Conservation (phyloP, 2,329 filamentous ascomycete genomes). For the Tolypocladium cylindrosporum region DNA sequence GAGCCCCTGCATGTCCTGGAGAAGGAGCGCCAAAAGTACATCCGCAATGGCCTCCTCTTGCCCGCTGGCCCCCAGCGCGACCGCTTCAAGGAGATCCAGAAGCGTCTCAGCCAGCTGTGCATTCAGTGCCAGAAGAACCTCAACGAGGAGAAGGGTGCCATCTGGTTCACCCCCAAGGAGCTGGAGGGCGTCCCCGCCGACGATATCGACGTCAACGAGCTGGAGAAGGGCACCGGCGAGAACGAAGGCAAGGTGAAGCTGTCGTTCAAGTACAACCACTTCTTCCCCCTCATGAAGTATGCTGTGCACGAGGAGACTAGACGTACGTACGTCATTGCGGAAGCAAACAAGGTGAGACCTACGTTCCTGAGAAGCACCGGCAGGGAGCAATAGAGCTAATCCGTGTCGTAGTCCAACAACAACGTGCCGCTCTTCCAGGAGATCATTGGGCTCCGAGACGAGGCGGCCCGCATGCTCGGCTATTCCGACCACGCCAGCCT, state of each 20-base stretch:
- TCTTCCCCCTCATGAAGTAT: constrained; percentile 71
- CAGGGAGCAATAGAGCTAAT: background rate
- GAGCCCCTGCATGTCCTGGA: constrained; percentile 66
- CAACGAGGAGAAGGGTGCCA: constrained; percentile 71
- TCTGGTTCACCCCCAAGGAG: constrained; percentile 69
- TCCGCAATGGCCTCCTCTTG: constrained; percentile 65
- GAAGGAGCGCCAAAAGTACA: constrained; percentile 68
- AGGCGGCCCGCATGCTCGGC: constrained; percentile 65
- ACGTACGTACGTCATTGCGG: constrained; percentile 58
- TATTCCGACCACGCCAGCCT: constrained; percentile 70
- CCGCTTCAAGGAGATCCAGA: constrained; percentile 80
- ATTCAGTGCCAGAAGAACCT: constrained; percentile 72
- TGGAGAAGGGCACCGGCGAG: constrained; percentile 63
- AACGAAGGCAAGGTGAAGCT: constrained; percentile 67
- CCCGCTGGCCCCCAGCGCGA: constrained; percentile 61
- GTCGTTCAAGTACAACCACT: constrained; percentile 75
- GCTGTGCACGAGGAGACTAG: constrained; percentile 60
- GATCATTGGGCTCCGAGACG: constrained; percentile 64
- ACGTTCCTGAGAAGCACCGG: too few species aligned
- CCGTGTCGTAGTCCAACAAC: constrained; percentile 41
- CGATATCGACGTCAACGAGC: constrained; percentile 48
- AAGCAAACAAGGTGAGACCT: constrained; percentile 61
- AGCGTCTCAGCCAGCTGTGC: constrained; percentile 61
- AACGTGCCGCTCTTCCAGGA: constrained; percentile 69
- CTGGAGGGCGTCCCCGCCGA: constrained; percentile 67